Evolutionary conservation across 495 filamentous ascomycete genomes (phyloP).

Genomic region (Pyrenopolyporus hunteri): DNA sequence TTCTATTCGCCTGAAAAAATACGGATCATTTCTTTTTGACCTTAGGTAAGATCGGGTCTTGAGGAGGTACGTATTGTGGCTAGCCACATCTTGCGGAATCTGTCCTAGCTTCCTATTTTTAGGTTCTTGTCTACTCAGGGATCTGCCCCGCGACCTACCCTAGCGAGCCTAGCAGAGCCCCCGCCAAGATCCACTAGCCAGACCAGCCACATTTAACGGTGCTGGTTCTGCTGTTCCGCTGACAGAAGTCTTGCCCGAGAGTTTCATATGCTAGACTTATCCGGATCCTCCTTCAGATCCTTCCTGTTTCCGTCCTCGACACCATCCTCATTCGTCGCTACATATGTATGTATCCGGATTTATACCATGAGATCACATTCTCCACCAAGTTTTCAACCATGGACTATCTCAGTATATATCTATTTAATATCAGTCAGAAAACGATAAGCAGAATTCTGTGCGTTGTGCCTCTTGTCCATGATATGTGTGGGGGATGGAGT

Average conservation of each 20-base stretch:
- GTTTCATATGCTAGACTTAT: constrained; percentile 1
- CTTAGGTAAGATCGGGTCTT: not conserved
- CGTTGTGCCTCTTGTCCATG: not conserved
- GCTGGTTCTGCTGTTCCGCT: not conserved
- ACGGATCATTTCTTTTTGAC: too few species aligned
- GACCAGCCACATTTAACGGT: constrained; percentile 22
- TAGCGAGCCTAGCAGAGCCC: constrained; percentile 13
- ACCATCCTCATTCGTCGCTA: not conserved
- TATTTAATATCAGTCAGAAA: not conserved
- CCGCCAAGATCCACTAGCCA: constrained; percentile 13
- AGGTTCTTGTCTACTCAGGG: constrained; percentile 9
- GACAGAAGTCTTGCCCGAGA: not conserved
- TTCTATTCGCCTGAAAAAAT: constrained; percentile 10
- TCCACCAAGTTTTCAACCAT: not conserved
- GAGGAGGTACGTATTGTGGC: not conserved
- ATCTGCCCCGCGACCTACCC: constrained; percentile 23
- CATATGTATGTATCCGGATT: not conserved
- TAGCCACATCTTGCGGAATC: constrained; percentile 18
- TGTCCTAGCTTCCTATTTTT: constrained; percentile 30
- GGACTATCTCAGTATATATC: not conserved
- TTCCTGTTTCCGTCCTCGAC: constrained; percentile 12
- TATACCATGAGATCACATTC: not conserved
- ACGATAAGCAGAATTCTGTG: not conserved
- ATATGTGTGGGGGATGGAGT: not conserved
- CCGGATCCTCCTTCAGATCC: constrained; percentile 22